These are phyloP conservation scores for Microstegium vimineum DNA, from an alignment of 176 grass and related monocot species.

Conservation along the genomic window DNA sequence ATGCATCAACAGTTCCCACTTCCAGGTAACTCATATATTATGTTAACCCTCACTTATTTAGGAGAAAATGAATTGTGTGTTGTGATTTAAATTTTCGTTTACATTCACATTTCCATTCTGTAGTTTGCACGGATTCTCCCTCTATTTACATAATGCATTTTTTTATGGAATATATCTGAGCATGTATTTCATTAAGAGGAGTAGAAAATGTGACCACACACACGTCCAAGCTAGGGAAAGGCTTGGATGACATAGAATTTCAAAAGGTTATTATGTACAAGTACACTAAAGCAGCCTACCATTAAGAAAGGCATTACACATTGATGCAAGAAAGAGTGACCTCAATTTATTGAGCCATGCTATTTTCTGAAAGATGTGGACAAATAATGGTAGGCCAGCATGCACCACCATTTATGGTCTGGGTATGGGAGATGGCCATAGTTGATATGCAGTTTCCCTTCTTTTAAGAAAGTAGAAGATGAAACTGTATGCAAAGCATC, in stretches of 20 bases:
- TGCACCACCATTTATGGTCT: neutral
- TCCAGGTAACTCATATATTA: conserved; percentile 46
- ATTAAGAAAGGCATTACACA: too few species aligned
- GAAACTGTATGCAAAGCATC: neutral
- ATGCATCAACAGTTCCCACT: conserved; percentile 62
- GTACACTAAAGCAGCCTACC: too few species aligned
- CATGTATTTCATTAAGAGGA: neutral
- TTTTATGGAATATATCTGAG: too few species aligned
- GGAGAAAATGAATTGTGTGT: neutral
- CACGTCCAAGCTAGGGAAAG: neutral
- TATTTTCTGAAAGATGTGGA: neutral
- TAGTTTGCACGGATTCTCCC: neutral
- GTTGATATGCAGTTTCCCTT: neutral
- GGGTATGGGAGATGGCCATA: neutral
- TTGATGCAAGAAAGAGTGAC: too few species aligned
- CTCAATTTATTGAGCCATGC: neutral
- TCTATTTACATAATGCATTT: neutral
- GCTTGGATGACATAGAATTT: neutral
- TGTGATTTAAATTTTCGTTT: neutral
- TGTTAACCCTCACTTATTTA: neutral
- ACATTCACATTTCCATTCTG: neutral
- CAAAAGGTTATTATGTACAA: too few species aligned
- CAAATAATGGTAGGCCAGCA: neutral
- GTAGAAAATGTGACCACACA: neutral
- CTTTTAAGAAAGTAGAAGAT: neutral